phyloP scores from a whole-genome alignment of 306 rosid species.

The Sophora flavescens region DNA sequence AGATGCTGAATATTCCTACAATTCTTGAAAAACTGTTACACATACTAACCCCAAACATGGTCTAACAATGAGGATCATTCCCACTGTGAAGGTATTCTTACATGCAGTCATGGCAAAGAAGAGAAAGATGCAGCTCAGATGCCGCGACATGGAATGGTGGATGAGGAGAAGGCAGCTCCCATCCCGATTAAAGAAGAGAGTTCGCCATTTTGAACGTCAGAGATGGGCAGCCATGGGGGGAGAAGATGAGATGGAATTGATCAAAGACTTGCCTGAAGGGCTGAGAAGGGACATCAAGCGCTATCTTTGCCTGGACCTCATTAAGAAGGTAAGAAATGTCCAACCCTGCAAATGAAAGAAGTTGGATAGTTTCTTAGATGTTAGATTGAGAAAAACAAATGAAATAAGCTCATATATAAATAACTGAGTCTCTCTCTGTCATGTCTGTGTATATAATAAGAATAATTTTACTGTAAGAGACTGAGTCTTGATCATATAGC shows the following conservation, averaged over 20 bases:
- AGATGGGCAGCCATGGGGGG: constrained; percentile 95
- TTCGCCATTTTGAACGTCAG: constrained; percentile 91
- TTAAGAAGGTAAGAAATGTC: constrained; percentile 64
- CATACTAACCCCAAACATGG: neutral
- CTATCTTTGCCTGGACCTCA: constrained; percentile 84
- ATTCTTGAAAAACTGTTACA: constrained; percentile 1
- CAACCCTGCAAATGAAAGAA: constrained; percentile 3
- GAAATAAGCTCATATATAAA: neutral
- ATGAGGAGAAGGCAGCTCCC: constrained; percentile 96
- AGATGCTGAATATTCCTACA: neutral
- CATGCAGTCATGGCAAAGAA: constrained; percentile 97
- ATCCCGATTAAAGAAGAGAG: constrained; percentile 78
- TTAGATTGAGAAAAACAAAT: no score
- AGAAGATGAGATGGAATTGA: constrained; percentile 90
- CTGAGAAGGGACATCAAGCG: constrained; percentile 95
- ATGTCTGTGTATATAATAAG: no score
- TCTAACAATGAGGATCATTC: constrained; percentile 42
- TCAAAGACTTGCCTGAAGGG: constrained; percentile 97
- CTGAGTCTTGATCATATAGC: no score
- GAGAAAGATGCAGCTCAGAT: constrained; percentile 94
- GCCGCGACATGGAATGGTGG: constrained; percentile 99
- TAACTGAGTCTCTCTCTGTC: no score
- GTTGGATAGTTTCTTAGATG: neutral
- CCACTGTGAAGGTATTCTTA: constrained; percentile 71
- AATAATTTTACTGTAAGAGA: no score